Conservation (phyloP, 192 early-diverging fungal species). For the Coemansia sp. region DNA sequence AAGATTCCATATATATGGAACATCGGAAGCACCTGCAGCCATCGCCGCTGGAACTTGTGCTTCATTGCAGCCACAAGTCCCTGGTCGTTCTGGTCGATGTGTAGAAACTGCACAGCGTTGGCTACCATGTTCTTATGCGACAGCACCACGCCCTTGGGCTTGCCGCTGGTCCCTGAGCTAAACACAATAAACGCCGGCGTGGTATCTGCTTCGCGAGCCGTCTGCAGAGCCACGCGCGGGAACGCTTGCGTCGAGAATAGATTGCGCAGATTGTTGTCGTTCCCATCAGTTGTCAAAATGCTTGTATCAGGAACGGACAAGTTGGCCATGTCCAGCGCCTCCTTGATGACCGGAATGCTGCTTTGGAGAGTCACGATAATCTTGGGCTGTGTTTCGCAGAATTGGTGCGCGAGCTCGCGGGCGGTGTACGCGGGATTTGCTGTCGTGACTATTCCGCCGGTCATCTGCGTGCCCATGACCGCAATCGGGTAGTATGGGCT, state of each 20-base stretch:
- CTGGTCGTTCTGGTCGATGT: constrained; percentile 39
- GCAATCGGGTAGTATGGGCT: constrained; percentile 61
- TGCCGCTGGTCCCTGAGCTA: constrained; percentile 53
- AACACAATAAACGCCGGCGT: constrained; percentile 48
- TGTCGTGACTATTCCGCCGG: constrained; percentile 66
- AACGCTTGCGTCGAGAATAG: constrained; percentile 19
- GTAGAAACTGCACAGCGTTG: constrained; percentile 59
- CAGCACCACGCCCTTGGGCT: constrained; percentile 78
- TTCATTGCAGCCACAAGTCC: constrained; percentile 7
- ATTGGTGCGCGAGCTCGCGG: constrained; percentile 73
- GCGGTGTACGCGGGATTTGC: constrained; percentile 81
- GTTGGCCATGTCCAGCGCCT: constrained; percentile 17
- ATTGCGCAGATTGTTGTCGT: constrained; percentile 1
- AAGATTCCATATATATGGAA: constrained; percentile 70
- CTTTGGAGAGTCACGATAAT: constrained; percentile 56
- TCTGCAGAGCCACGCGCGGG: constrained; percentile 30
- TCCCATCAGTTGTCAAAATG: constrained; percentile 33
- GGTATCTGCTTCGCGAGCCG: constrained; percentile 8
- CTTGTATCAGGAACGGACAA: constrained; percentile 22
- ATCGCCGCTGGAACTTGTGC: constrained; percentile 22
- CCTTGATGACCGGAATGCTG: constrained; percentile 19
- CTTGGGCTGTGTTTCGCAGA: constrained; percentile 64
- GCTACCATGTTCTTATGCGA: constrained; percentile 80
- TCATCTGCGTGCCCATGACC: constrained; percentile 59
- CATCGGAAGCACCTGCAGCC: constrained; percentile 60